phyloP scores from a whole-genome alignment of 2,329 filamentous ascomycete genomes.

The Monilinia aucupariae region DNA sequence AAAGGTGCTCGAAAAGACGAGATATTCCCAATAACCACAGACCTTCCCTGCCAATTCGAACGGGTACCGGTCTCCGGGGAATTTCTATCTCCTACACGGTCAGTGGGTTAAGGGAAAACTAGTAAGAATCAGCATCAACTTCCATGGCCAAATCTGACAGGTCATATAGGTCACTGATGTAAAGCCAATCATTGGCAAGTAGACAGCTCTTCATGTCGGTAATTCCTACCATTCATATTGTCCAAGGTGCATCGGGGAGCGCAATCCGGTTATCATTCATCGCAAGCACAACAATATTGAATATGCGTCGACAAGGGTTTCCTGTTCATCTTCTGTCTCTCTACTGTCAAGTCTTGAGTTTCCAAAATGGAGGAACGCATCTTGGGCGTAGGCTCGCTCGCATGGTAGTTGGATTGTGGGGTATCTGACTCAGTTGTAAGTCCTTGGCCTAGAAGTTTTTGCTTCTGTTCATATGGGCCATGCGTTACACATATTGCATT shows the following conservation, averaged over 20 bases:
- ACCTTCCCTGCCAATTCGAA: neutral
- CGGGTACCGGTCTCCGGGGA: neutral
- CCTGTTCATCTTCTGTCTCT: neutral
- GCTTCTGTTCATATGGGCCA: neutral
- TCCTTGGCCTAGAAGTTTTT: neutral
- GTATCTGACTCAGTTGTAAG: neutral
- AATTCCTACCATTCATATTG: neutral
- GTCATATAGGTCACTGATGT: neutral
- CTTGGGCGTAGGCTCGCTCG: neutral
- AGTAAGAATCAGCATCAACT: neutral
- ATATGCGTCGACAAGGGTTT: neutral
- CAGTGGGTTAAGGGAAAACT: neutral
- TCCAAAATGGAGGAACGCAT: neutral
- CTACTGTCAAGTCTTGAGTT: no score
- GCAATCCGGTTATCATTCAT: neutral
- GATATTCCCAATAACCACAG: neutral
- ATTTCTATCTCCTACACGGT: neutral
- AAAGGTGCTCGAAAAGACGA: neutral
- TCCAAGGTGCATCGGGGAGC: neutral
- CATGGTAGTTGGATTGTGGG: neutral
- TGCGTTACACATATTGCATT: neutral
- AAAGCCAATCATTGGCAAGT: neutral
- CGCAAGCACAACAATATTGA: neutral
- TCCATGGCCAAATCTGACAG: neutral
- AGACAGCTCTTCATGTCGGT: neutral